phyloP scores from a whole-genome alignment of 2,329 filamentous ascomycete species.

The Aspergillus pseudoviridinutans region DNA sequence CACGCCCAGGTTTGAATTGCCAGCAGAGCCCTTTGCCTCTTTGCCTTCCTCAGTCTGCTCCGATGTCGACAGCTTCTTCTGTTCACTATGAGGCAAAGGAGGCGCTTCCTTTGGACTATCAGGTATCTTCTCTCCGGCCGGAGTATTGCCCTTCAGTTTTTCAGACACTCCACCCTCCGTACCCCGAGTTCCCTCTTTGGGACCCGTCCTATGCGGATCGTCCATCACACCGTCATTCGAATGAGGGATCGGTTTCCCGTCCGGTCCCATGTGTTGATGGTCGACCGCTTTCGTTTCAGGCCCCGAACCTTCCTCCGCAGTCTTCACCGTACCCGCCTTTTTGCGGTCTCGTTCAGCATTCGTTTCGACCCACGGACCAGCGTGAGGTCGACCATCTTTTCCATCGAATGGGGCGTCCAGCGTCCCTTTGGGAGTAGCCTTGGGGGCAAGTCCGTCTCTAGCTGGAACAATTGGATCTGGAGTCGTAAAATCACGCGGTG shows the following conservation, averaged over 20 bases:
- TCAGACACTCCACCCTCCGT: constrained; percentile 86
- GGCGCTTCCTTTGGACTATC: constrained; percentile 81
- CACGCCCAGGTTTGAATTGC: constrained; percentile 44
- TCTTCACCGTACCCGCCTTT: constrained; percentile 30
- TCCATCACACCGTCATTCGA: constrained; percentile 84
- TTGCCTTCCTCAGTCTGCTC: constrained; percentile 33
- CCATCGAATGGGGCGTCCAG: constrained; percentile 89
- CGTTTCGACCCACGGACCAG: constrained; percentile 65
- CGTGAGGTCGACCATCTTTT: constrained; percentile 87
- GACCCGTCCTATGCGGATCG: constrained; percentile 69
- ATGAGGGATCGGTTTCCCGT: constrained; percentile 45
- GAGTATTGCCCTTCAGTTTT: constrained; percentile 72
- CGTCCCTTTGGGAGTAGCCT: constrained; percentile 48
- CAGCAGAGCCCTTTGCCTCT: constrained; percentile 38
- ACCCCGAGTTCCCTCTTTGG: constrained; percentile 81
- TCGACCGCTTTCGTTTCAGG: constrained; percentile 24
- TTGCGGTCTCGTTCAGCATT: constrained; percentile 46
- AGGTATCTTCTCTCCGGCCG: constrained; percentile 69
- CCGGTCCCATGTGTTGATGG: constrained; percentile 35
- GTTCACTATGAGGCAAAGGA: constrained; percentile 74
- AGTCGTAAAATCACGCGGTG: constrained; percentile 8
- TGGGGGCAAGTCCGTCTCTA: constrained; percentile 15
- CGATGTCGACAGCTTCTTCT: constrained; percentile 57
- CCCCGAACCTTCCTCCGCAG: constrained; percentile 28
- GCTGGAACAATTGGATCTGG: constrained; percentile 16